phyloP scores from a whole-genome alignment of 495 filamentous ascomycete genomes.

The Penicillium dipodomyicola region DNA sequence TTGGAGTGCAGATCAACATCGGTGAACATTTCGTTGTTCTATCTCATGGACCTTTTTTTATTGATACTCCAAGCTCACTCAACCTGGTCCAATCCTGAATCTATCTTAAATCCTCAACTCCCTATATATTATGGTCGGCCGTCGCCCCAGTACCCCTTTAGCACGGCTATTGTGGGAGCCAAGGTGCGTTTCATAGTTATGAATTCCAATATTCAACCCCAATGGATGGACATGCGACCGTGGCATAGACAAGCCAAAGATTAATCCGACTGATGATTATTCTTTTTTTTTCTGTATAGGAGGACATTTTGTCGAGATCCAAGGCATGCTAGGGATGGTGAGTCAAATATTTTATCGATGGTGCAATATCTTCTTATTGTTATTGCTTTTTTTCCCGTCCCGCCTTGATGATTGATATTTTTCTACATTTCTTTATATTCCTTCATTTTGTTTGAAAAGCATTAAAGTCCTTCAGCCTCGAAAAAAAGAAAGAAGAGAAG shows the following conservation, averaged over 20 bases:
- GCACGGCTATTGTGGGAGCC: constrained; percentile 41
- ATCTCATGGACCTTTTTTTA: not conserved
- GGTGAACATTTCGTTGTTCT: not conserved
- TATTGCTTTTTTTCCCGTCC: constrained; percentile 18
- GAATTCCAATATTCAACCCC: not conserved
- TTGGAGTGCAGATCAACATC: constrained; percentile 6
- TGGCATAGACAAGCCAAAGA: not conserved
- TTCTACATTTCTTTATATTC: constrained; percentile 5
- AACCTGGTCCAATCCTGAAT: not conserved
- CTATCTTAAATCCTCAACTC: not conserved
- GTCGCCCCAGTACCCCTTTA: constrained; percentile 22
- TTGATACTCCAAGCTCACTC: not conserved
- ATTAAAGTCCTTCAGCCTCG: not conserved
- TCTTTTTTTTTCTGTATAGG: constrained; percentile 10
- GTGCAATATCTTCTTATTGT: constrained; percentile 23
- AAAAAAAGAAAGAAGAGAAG: not conserved
- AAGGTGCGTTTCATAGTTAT: constrained; percentile 26
- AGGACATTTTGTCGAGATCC: constrained; percentile 21
- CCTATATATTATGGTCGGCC: constrained; percentile 16
- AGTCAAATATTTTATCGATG: constrained; percentile 33
- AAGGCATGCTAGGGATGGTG: constrained; percentile 30
- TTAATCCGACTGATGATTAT: not conserved
- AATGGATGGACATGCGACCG: constrained; percentile 18
- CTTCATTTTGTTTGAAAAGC: not conserved
- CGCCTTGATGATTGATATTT: constrained; percentile 24